A percentile compares a stretch with the other conserved stretches of the same genome.
Conservation (phyloP, 306 rosid species). For the Trifolium pratense region DNA sequence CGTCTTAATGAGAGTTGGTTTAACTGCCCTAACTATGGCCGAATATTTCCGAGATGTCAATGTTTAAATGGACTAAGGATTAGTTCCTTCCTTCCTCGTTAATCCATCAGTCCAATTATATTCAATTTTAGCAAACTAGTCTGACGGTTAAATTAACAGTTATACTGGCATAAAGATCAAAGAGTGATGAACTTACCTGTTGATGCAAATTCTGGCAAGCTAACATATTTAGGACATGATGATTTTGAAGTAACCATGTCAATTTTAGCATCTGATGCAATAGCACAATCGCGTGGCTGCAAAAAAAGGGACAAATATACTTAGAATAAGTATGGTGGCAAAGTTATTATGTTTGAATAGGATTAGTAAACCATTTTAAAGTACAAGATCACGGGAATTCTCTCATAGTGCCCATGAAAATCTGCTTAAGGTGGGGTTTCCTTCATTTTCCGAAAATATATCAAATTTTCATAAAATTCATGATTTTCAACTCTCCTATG, state of each 20-base stretch:
- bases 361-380: slow-evolving; percentile 18
- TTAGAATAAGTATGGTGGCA: neutral
- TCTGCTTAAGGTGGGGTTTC: slow-evolving; percentile 10
- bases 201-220: slow-evolving; percentile 66
- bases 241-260: slow-evolving; percentile 52
- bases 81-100: neutral
- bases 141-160: slow-evolving; percentile 25
- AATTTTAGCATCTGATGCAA: slow-evolving; percentile 47
- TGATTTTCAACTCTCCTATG: neutral
- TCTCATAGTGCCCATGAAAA: slow-evolving; percentile 17
- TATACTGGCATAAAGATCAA: slow-evolving; percentile 26
- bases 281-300: slow-evolving; percentile 87
- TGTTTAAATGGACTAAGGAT: slow-evolving; percentile 10
- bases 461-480: neutral
- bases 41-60: too few relatives aligned
- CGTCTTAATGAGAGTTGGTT: too few relatives aligned
- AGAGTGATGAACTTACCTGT: slow-evolving; percentile 47
- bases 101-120: slow-evolving; percentile 22
- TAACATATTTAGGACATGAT: slow-evolving; percentile 78
- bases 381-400: slow-evolving; percentile 1
- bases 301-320: slow-evolving; percentile 24
- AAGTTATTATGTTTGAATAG: slow-evolving; percentile 25
- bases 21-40: too few relatives aligned
- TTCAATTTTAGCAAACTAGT: slow-evolving; percentile 5
- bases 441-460: slow-evolving; percentile 10